Conservation (phyloP, 1,284 basidiomycete genomes). For the Moesziomyces sp. region DNA sequence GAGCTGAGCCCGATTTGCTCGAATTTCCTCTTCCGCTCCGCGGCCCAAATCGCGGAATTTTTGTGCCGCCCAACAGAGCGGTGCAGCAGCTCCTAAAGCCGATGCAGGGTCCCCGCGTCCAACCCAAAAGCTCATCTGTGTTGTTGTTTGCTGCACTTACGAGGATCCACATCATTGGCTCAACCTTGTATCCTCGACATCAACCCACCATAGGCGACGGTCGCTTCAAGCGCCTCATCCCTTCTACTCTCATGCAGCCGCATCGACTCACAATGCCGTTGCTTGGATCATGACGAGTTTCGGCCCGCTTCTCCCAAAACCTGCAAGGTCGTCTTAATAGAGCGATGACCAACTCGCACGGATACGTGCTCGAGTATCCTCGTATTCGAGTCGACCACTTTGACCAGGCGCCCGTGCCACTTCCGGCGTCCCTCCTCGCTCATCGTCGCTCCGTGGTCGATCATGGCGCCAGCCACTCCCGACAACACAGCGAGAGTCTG, state of each 20-base stretch:
- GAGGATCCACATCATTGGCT: too few species aligned
- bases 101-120: conserved; percentile 34
- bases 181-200: too few species aligned
- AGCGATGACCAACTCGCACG: conserved; percentile 49
- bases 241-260: too few species aligned
- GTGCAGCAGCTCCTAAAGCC: conserved; percentile 5
- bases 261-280: too few species aligned
- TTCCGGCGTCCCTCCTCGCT: conserved; percentile 40
- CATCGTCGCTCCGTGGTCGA: conserved; percentile 18
- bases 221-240: too few species aligned
- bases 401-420: conserved; percentile 31
- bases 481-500: conserved; percentile 6
- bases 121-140: not conserved
- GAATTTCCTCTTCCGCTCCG: not conserved
- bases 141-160: not conserved
- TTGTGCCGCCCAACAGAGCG: not conserved
- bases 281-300: not conserved
- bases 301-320: not conserved
- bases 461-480: not conserved
- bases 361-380: conserved; percentile 60
- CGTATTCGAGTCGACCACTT: conserved; percentile 59
- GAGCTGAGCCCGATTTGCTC: not conserved
- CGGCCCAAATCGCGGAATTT: not conserved
- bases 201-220: too few species aligned
- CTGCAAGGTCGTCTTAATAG: not conserved